Evolutionary conservation across 306 rosid genomes (phyloP).

Genomic region (Biancaea sappan): DNA sequence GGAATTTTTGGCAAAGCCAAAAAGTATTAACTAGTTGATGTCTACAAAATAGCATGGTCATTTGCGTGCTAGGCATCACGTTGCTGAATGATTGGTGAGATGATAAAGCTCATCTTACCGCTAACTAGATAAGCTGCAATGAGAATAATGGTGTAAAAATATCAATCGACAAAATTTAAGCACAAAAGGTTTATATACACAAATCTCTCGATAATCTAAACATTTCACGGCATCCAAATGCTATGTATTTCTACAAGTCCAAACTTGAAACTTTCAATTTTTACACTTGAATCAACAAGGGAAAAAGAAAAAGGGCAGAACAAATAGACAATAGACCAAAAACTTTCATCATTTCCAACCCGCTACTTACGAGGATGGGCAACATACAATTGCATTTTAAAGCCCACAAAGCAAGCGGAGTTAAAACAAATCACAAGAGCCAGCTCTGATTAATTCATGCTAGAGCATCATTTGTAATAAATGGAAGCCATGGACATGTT

Average conservation of each 20-base stretch:
- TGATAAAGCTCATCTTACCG: not conserved
- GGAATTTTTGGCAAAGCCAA: not conserved
- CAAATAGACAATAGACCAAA: constrained; percentile 37
- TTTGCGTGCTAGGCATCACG: too few species aligned
- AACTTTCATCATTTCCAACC: constrained; percentile 35
- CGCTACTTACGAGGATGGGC: constrained; percentile 24
- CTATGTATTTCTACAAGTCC: constrained; percentile 51
- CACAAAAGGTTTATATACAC: constrained; percentile 48
- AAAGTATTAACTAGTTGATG: not conserved
- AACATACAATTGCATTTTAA: constrained; percentile 21
- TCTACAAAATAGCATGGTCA: not conserved
- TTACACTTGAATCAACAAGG: constrained; percentile 58
- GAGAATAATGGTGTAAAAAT: not conserved
- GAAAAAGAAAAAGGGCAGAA: constrained; percentile 42
- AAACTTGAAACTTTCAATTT: constrained; percentile 41
- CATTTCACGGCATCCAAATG: constrained; percentile 41
- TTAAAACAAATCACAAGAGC: constrained; percentile 18
- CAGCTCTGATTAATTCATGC: constrained; percentile 32
- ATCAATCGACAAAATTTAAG: constrained; percentile 21
- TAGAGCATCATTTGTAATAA: constrained; percentile 21
- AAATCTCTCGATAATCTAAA: constrained; percentile 24
- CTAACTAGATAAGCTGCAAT: not conserved
- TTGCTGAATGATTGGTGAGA: not conserved
- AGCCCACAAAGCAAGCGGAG: constrained; percentile 29
- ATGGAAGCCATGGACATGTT: constrained; percentile 41